Evolutionary conservation across 2,329 filamentous ascomycete genomes (phyloP), one percentile per base, ranked within the genome.

Genomic region (Diaporthe batatas): DNA sequence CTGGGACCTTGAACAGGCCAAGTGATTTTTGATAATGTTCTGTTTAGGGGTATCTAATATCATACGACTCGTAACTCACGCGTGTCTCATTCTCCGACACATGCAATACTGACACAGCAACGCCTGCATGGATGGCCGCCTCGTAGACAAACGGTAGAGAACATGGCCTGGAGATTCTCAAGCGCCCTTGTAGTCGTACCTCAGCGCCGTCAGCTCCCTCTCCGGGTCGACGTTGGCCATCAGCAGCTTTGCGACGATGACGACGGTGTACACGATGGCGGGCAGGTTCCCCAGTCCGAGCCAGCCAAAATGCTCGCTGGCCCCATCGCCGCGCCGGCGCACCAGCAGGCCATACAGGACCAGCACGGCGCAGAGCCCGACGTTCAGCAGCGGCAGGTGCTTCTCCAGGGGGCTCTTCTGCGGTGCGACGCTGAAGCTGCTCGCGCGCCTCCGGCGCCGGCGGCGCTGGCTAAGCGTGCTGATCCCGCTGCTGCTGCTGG

Each of bases 151-250:
- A 53, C 2, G 23, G 58, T 25, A 42, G 57, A 8, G 25, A 16
- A 36, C 32, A 21, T 1, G 18, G 59, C 18, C 21, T 77, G 21
- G 29, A 18, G 0, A 1, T 14, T 23, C 47, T 67, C n/a, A 93
- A 54, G 91, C 92, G 3, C 92, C 91, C 78, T 92, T 94, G 78
- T 90, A 92, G 70, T 87, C 85, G 82, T 94, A 93, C 79, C 84
- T 89, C 78, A 94, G 83, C 70, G 82, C 84, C 64, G 87, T 84
- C 77, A 95, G 81, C 78, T 93, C 92, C 75, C 84, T 83, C 78
- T 89, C 91, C 6, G 93, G 88, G 82, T 95, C 91, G 11, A 95
- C 88, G 62, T 90, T 86, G 4, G 87, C 87, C 88, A 95, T 91
- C 78, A 92, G 85, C 68, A 89, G 82, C 81, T 94, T 91, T 39